Base-by-base conservation (phyloP, 1,139 yeast genomes). In the Suhomyces anneliseae region DNA sequence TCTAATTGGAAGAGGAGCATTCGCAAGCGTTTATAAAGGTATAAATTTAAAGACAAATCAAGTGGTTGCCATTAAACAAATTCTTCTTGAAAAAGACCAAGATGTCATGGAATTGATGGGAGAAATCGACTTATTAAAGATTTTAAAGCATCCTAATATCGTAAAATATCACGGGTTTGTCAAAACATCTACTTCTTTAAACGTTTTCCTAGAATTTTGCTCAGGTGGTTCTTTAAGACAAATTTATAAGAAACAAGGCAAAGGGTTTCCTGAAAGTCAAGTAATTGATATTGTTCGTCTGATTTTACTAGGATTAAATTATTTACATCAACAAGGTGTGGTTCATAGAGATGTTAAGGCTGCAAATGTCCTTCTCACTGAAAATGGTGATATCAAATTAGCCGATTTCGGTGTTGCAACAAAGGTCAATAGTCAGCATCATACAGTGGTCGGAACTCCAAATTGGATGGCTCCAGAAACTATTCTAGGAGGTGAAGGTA, bases 391-490 rank as follows among this genome's bases (percentile, higher is more conserved):
- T 14, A 82, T 86, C 19, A 87, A 87, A 53, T 68, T 87, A 39
- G 92, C 93, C 0, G 95, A 87, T 63, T 87, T 87, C 61, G 95
- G 95, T 0, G 89, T 87, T 4, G 90, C 93, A 7, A 79, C 89
- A 6, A 75, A 75, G 45, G 79, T 73, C 45, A 64, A 70, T 52
- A 52, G 57, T 7, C 80, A 65, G 64, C 80, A 59, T 52, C 66
- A 69, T 40, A 69, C 78, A 0, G 72, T 74, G 2, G 80, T 74
- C 8, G 95, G 95, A 3, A 85, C 93, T 0, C 92, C 93, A 1
- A 83, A 86, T 59, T 87, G 93, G 93, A 86, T 87, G 90, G 93
- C 95, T 0, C 95, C 95, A 0, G 95, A 87, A 61, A 79, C 89
- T 0, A 80, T 81, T 1, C 66, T 82, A 38, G 84, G 87, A 14